Evolutionary conservation across 345 rosid species (phyloP).

Genomic region (Citrus sinensis): DVS_A1.0 CM039164.1:28341501-28342000

Average conservation of each 20-base stretch:
- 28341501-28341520: conserved; percentile 62
- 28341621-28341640: conserved; percentile 56
- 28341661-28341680: conserved; percentile 40
- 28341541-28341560: conserved; percentile 57
- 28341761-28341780: conserved; percentile 34
- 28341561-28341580: conserved; percentile 42
- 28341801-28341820: conserved; percentile 47
- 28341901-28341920: conserved; percentile 39
- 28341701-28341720: conserved; percentile 45
- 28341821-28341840: conserved; percentile 57
- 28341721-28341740: conserved; percentile 67
- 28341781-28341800: conserved; percentile 65
- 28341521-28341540: conserved; percentile 62
- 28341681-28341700: conserved; percentile 33
- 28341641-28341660: conserved; percentile 70
- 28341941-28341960: conserved; percentile 72
- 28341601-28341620: conserved; percentile 55
- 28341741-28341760: conserved; percentile 54
- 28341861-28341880: conserved; percentile 53
- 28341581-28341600: conserved; percentile 53
- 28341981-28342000: conserved; percentile 37
- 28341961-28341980: conserved; percentile 51
- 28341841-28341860: conserved; percentile 66
- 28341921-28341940: conserved; percentile 50
- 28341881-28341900: conserved; percentile 50